Percentiles rank a stretch among this genome's conserved stretches.
These are phyloP conservation scores for Gonapodya prolifera DNA, from an alignment of 192 early-diverging fungal species.

Conservation along the genomic window DNA sequence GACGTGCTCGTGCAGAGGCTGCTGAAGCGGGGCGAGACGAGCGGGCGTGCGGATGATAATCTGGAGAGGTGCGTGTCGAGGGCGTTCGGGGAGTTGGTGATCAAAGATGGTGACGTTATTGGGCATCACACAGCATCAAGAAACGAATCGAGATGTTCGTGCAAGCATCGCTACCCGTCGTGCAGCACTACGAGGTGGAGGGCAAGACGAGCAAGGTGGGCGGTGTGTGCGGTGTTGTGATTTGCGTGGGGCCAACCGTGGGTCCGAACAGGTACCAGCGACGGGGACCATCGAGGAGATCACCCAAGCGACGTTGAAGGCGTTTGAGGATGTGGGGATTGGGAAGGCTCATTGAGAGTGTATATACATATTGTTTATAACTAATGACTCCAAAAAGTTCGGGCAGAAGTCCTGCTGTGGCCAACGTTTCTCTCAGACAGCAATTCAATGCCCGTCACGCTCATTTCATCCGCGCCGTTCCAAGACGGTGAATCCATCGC, in stretches of 20 bases:
- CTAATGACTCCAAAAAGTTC: not conserved
- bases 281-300: slow-evolving; percentile 14
- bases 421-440: not conserved
- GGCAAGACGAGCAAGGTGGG: slow-evolving; percentile 17
- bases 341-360: not conserved
- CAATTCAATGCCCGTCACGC: not conserved
- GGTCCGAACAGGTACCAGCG: not conserved
- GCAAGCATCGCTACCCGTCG: slow-evolving; percentile 25
- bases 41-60: slow-evolving; percentile 46
- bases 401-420: not conserved
- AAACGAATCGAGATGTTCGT: slow-evolving; percentile 33
- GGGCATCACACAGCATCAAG: too few species aligned
- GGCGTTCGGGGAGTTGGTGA: too few species aligned
- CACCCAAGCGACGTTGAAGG: slow-evolving; percentile 15
- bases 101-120: too few species aligned
- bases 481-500: not conserved
- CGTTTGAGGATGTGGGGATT: slow-evolving; percentile 9
- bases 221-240: not conserved
- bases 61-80: too few species aligned
- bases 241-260: not conserved
- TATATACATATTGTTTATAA: not conserved
- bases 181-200: slow-evolving; percentile 18
- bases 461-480: not conserved
- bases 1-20: slow-evolving; percentile 33
- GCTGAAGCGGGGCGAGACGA: slow-evolving; percentile 42